These are phyloP conservation scores for Colletotrichum incanum DNA, from an alignment of 2,329 filamentous ascomycete genomes.

Conservation along the genomic window DNA sequence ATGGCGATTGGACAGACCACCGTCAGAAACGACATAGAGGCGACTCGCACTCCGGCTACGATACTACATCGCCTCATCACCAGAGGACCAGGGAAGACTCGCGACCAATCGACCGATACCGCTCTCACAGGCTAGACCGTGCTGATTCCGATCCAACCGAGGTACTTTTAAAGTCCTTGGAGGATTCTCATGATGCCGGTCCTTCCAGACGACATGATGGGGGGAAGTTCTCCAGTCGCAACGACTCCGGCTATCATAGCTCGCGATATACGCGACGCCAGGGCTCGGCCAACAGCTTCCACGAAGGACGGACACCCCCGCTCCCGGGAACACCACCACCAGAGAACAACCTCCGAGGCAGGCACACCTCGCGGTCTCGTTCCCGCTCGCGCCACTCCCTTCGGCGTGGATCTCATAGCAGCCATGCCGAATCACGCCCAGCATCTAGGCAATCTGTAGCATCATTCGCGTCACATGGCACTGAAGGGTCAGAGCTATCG, in stretches of 20 bases:
- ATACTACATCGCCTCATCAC: slow-evolving; percentile 19
- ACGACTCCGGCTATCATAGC: slow-evolving; percentile 21
- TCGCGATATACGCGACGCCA: slow-evolving; percentile 20
- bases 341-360: slow-evolving; percentile 25
- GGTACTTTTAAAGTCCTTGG: not conserved
- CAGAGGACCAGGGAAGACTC: slow-evolving; percentile 20
- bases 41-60: slow-evolving; percentile 10
- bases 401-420: slow-evolving; percentile 28
- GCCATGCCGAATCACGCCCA: slow-evolving; percentile 37
- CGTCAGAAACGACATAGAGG: slow-evolving; percentile 34
- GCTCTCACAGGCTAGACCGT: slow-evolving; percentile 21
- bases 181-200: slow-evolving; percentile 4
- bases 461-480: slow-evolving; percentile 27
- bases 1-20: slow-evolving; percentile 15
- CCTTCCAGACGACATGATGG: slow-evolving; percentile 12
- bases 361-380: slow-evolving; percentile 4
- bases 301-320: slow-evolving; percentile 3
- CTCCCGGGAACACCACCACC: slow-evolving; percentile 21
- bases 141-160: slow-evolving; percentile 17
- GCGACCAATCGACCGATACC: slow-evolving; percentile 25
- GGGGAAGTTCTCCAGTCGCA: not conserved
- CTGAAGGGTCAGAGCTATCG: slow-evolving; percentile 53
- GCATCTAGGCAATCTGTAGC: slow-evolving; percentile 35
- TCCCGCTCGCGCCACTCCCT: slow-evolving; percentile 25
- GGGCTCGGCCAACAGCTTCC: slow-evolving; percentile 10